Conservation (phyloP, 202 grass and related monocot species). For the Panicum hallii region DNA sequence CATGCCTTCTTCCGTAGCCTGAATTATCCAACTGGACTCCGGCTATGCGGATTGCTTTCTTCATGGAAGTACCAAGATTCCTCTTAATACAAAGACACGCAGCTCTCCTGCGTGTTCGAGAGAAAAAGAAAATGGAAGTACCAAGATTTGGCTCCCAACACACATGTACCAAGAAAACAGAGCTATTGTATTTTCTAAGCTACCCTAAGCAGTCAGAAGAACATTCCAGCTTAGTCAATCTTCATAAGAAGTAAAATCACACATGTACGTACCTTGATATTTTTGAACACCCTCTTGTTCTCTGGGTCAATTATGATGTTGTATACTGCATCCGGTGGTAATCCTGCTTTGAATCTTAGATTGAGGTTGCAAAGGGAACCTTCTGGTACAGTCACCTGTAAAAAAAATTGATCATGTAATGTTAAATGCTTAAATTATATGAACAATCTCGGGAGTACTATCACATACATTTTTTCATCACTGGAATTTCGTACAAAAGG, state of each 20-base stretch:
- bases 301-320: constrained; percentile 86
- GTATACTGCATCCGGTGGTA: constrained; percentile 93
- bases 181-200: background rate
- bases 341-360: constrained; percentile 71
- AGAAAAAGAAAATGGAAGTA: no score
- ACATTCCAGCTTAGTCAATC: background rate
- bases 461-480: background rate
- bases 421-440: background rate
- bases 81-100: no score
- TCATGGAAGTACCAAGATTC: no score
- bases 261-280: constrained; percentile 77
- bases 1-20: no score
- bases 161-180: background rate
- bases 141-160: no score
- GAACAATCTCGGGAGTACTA: background rate
- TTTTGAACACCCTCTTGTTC: constrained; percentile 94
- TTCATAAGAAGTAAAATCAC: background rate
- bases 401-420: background rate
- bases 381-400: constrained; percentile 83
- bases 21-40: no score
- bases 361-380: constrained; percentile 93
- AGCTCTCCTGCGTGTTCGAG: no score
- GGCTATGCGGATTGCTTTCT: no score
- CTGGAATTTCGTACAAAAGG: background rate
- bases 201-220: background rate